Percentiles rank a stretch among this genome's conserved stretches.
Conservation (phyloP, 352 stramenopile genomes). For the Phytophthora quininea region DNA sequence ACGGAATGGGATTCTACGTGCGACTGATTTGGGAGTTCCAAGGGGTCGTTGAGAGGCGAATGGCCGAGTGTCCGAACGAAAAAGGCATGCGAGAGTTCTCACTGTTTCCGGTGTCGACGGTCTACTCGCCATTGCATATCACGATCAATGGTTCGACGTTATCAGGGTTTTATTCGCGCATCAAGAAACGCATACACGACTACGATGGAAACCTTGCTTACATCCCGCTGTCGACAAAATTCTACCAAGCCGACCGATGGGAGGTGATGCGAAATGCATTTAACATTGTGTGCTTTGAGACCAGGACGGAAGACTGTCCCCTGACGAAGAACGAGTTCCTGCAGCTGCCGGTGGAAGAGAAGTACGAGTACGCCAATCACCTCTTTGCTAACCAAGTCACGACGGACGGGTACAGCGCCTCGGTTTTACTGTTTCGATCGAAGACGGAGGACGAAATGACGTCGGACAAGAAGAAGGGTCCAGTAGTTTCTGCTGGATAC, state of each 20-base stretch:
- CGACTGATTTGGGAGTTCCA: too few relatives aligned
- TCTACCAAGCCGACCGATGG: slow-evolving; percentile 8
- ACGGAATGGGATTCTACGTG: slow-evolving; percentile 13
- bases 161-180: slow-evolving; percentile 14
- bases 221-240: background rate
- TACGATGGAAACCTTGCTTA: background rate
- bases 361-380: slow-evolving; percentile 22
- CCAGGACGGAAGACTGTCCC: slow-evolving; percentile 2
- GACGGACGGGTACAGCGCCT: too few relatives aligned
- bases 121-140: too few relatives aligned
- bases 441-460: slow-evolving; percentile 11
- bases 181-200: background rate
- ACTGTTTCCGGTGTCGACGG: too few relatives aligned
- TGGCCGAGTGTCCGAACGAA: slow-evolving; percentile 7
- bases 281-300: slow-evolving; percentile 18
- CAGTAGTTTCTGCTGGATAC: slow-evolving; percentile 8
- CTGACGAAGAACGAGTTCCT: too few relatives aligned
- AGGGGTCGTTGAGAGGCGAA: too few relatives aligned
- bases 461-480: slow-evolving; percentile 1
- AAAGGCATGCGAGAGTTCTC: slow-evolving; percentile 12
- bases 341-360: slow-evolving; percentile 3
- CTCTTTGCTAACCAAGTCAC: slow-evolving; percentile 27
- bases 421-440: slow-evolving; percentile 16
- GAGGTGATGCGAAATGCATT: slow-evolving; percentile 19
- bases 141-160: too few relatives aligned